phyloP scores from a whole-genome alignment of 2,329 filamentous ascomycete genomes.

The Aureobasidium sp. region DNA sequence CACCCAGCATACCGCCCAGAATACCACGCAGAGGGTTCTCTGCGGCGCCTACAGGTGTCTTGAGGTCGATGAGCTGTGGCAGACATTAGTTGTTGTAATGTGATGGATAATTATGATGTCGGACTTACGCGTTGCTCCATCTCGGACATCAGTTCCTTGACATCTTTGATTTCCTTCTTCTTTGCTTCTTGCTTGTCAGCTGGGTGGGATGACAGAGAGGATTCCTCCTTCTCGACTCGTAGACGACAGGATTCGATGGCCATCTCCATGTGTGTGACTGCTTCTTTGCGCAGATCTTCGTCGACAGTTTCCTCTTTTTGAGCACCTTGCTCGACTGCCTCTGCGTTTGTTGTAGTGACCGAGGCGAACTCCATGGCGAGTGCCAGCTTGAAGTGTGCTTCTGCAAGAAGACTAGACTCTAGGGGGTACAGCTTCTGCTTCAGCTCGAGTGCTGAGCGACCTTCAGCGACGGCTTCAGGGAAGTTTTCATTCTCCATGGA shows the following conservation, averaged over 20 bases:
- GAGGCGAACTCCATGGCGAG: conserved; percentile 91
- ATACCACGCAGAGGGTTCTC: conserved; percentile 48
- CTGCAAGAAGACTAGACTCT: conserved; percentile 78
- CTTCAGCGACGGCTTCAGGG: conserved; percentile 75
- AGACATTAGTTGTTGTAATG: no score
- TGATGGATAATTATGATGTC: no score
- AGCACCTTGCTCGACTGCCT: conserved; percentile 34
- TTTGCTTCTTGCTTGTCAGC: conserved; percentile 57
- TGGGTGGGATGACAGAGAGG: conserved; percentile 47
- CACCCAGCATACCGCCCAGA: conserved; percentile 54
- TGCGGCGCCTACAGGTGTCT: conserved; percentile 37
- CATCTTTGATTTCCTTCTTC: conserved; percentile 56
- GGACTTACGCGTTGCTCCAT: conserved; percentile 54
- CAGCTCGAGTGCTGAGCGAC: conserved; percentile 65
- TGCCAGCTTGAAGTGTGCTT: conserved; percentile 94
- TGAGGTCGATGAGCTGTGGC: conserved; percentile 52
- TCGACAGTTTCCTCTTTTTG: conserved; percentile 43
- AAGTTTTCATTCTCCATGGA: conserved; percentile 96
- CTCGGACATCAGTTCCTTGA: conserved; percentile 68
- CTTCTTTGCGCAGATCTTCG: conserved; percentile 61
- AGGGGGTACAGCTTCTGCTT: conserved; percentile 71
- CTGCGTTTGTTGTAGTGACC: conserved; percentile 54
- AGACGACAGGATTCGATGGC: conserved; percentile 65
- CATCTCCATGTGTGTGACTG: conserved; percentile 60
- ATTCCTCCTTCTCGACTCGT: conserved; percentile 62